Percentiles rank a stretch among this genome's conserved stretches.
Conservation (phyloP, 352 stramenopile species). For the Globisporangium nagaii region DNA sequence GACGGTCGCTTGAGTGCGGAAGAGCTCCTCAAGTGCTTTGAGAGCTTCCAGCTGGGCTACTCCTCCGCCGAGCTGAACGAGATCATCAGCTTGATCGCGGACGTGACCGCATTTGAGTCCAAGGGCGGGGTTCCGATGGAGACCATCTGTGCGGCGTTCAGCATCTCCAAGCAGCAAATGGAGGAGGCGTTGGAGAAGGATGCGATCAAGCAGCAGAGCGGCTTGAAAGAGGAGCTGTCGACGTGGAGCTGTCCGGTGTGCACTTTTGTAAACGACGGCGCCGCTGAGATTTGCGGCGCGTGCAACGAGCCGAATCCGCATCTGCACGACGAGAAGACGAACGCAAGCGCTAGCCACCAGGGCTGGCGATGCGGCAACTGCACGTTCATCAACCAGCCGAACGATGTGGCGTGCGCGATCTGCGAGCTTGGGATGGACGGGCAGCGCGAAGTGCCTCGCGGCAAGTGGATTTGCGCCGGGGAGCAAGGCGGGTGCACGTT, state of each 20-base stretch:
- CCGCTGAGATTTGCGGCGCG: conserved; percentile 30
- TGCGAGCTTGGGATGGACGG: conserved; percentile 81
- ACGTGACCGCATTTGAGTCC: conserved; percentile 36
- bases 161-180: conserved; percentile 49
- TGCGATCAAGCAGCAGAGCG: conserved; percentile 9
- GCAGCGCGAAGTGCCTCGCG: conserved; percentile 67
- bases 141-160: conserved; percentile 69
- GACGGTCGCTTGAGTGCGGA: conserved; percentile 58
- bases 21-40: conserved; percentile 78
- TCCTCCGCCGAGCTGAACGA: conserved; percentile 78
- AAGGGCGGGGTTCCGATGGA: conserved; percentile 49
- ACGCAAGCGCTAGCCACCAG: conserved; percentile 25
- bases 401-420: conserved; percentile 68
- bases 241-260: conserved; percentile 71
- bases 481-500: conserved; percentile 86
- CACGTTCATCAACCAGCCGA: conserved; percentile 81
- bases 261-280: conserved; percentile 70
- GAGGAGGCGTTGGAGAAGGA: conserved; percentile 51
- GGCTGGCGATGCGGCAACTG: conserved; percentile 81
- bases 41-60: conserved; percentile 83
- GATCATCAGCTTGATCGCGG: conserved; percentile 72
- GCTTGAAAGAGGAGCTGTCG: conserved; percentile 12
- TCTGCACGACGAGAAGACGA: conserved; percentile 17
- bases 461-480: conserved; percentile 81
- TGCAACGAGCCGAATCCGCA: conserved; percentile 63